Conservation (phyloP, 2,329 filamentous ascomycete species). For the Ploettnerulaceae sp. region DNA sequence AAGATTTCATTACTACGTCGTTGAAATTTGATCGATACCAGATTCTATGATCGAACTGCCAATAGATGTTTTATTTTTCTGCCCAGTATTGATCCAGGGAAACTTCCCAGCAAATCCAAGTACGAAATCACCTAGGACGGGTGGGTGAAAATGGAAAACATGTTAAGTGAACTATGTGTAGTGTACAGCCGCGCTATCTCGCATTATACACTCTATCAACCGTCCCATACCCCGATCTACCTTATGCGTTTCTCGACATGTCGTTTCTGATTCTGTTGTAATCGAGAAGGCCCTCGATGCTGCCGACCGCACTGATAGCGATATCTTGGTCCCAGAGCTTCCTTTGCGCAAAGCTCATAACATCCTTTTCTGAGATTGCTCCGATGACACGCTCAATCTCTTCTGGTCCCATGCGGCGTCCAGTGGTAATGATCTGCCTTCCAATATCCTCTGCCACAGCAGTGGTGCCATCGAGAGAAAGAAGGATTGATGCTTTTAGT, state of each 20-base stretch:
- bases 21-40: too few species aligned
- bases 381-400: slow-evolving; percentile 94
- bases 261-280: slow-evolving; percentile 75
- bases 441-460: slow-evolving; percentile 97
- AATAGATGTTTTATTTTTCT: too few species aligned
- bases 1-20: too few species aligned
- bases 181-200: slow-evolving; percentile 30
- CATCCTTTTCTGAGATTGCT: slow-evolving; percentile 86
- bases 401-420: slow-evolving; percentile 81
- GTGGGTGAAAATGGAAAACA: slow-evolving; percentile 12
- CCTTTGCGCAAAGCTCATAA: slow-evolving; percentile 92
- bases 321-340: slow-evolving; percentile 98
- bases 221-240: slow-evolving; percentile 17
- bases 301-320: slow-evolving; percentile 86
- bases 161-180: slow-evolving; percentile 33
- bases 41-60: too few species aligned
- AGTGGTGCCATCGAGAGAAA: slow-evolving; percentile 95
- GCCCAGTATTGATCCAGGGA: too few species aligned
- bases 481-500: slow-evolving; percentile 95
- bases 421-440: slow-evolving; percentile 96
- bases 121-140: too few species aligned
- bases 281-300: slow-evolving; percentile 76
- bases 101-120: neutral
- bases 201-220: slow-evolving; percentile 34
- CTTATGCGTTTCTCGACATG: slow-evolving; percentile 69